A percentile compares a stretch with the other conserved stretches of the same genome.
phyloP scores from a whole-genome alignment of 2,329 filamentous ascomycete genomes.

The Clonostachys chloroleuca region DNA sequence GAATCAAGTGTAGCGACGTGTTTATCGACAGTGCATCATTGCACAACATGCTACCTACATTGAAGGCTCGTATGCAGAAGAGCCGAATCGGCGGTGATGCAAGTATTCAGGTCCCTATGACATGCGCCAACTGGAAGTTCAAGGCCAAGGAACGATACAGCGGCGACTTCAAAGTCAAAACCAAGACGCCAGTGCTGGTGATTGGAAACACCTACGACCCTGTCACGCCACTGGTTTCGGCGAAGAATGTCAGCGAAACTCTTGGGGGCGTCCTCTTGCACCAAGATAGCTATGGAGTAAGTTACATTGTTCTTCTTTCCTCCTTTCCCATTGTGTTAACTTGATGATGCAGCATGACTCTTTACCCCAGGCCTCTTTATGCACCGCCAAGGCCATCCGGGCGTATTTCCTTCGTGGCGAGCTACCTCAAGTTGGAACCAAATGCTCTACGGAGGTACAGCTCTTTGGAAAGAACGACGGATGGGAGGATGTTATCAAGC shows the following conservation, averaged over 20 bases:
- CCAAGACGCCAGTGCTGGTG: constrained; percentile 29
- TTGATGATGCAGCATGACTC: not conserved
- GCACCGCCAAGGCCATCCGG: constrained; percentile 5
- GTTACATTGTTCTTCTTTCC: constrained; percentile 1
- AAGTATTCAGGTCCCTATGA: not conserved
- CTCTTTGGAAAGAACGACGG: constrained; percentile 7
- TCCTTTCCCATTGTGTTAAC: not conserved
- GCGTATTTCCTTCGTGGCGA: constrained; percentile 10
- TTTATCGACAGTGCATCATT: not conserved
- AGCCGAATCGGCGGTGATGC: not conserved
- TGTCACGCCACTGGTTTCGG: constrained; percentile 34
- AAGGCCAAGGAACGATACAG: constrained; percentile 6
- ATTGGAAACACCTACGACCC: constrained; percentile 30
- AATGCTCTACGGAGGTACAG: constrained; percentile 6
- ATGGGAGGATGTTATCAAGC: constrained; percentile 6
- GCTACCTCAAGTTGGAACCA: constrained; percentile 6
- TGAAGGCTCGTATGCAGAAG: not conserved
- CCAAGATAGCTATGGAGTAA: constrained; percentile 38
- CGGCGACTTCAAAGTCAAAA: constrained; percentile 16
- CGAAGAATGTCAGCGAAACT: constrained; percentile 21
- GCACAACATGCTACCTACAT: constrained; percentile 1
- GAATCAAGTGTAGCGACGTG: constrained; percentile 11
- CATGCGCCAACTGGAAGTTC: constrained; percentile 3
- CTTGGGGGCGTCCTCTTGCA: constrained; percentile 33
- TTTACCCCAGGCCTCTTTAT: constrained; percentile 3